phyloP scores from a whole-genome alignment of 176 grass and related monocot species.

The Themeda triandra region DNA sequence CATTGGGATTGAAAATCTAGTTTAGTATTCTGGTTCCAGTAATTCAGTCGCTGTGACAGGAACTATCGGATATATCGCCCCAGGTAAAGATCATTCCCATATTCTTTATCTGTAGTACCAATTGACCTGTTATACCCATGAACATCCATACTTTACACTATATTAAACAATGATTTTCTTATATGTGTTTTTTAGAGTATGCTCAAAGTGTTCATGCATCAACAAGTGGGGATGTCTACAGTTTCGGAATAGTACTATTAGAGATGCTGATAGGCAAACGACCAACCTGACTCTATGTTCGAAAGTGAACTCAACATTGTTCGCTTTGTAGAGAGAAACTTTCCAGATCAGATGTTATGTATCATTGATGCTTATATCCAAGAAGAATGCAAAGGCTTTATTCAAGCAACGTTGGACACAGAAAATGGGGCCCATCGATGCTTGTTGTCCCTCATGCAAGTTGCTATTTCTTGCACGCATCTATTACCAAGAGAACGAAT shows the following conservation, averaged over 20 bases:
- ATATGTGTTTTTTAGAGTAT: not conserved
- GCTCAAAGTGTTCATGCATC: not conserved
- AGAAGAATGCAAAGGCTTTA: no score
- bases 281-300: not conserved
- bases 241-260: not conserved
- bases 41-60: conserved; percentile 10
- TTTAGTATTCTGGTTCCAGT: not conserved
- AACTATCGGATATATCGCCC: conserved; percentile 55
- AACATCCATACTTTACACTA: no score
- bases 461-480: not conserved
- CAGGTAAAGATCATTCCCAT: conserved; percentile 19
- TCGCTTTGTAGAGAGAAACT: no score
- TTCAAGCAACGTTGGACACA: not conserved
- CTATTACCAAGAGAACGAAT: not conserved
- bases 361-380: not conserved
- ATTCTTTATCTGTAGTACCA: not conserved
- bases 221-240: not conserved
- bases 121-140: not conserved
- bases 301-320: no score
- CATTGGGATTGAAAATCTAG: conserved; percentile 38
- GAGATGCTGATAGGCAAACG: not conserved
- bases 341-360: no score
- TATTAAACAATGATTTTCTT: not conserved
- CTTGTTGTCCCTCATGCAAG: not conserved
- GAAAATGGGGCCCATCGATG: not conserved